Evolutionary conservation across 495 filamentous ascomycete genomes (phyloP), one percentile per base, ranked within the genome.

Genomic region (Astrothelium macrocarpum): DNA sequence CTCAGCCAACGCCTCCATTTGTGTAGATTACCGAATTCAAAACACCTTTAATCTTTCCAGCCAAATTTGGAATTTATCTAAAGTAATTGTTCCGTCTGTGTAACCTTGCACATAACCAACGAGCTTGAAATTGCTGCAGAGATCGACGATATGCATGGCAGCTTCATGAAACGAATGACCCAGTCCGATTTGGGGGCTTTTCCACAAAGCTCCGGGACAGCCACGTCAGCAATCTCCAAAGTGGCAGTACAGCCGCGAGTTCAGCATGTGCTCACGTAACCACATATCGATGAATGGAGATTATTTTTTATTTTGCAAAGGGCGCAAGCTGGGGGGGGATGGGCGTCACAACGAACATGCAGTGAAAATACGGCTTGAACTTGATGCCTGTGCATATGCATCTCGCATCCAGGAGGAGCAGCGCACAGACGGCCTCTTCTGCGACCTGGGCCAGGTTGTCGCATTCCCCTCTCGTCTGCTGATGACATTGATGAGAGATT

Each of bases 401-500:
- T 56, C 20, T 39, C 5, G 34, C 34, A 39, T 39, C 34, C 34
- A 5, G 34, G 34, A 56, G 49, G 49, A 56, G 7, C n/a, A 29
- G 29, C 16, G 49, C 49, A 56, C 49, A 25, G 49, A 56, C 49
- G 49, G 49, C 49, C 49, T 16, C 49, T 9, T 56, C 49, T 56
- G 49, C 49, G 49, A 29, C 49, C 49, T 56, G 5, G 45, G 45
- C 45, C 45, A 49, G 45, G 45, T 49, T 49, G 45, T 49, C 49
- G 12, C 49, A 56, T 56, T 25, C 49, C 49, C 49, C 49, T 29
- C 49, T 56, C 29, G 49, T 26, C 49, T 56, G 49, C 49, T 56
- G 49, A 56, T 56, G 49, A 56, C 49, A 56, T 56, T 56, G 49
- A 56, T 56, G 49, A 29, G 49, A 56, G 23, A 29, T 28, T 56